phyloP scores from a whole-genome alignment of 345 rosid genomes.

The Geranium brycei region DNA sequence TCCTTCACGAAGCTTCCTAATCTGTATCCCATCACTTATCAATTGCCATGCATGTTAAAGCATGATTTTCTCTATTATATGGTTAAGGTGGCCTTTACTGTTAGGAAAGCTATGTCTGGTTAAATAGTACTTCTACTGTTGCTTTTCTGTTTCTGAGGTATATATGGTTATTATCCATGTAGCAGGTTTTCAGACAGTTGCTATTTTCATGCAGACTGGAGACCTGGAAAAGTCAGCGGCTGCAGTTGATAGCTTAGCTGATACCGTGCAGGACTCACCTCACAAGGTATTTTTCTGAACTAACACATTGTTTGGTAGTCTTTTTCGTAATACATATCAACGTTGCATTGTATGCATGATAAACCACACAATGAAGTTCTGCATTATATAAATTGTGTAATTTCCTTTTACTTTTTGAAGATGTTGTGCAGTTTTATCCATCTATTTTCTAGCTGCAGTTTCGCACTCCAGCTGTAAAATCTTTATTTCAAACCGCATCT shows the following conservation, averaged over 20 bases:
- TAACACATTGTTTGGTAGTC: neutral
- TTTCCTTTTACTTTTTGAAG: neutral
- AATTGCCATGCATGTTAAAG: too few species aligned
- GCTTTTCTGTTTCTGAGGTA: slow-evolving; percentile 62
- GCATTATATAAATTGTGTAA: too few species aligned
- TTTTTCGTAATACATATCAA: too few species aligned
- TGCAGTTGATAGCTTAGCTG: slow-evolving; percentile 25
- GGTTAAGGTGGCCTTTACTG: neutral
- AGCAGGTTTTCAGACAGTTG: slow-evolving; percentile 99
- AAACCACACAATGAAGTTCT: neutral
- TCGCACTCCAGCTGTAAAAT: neutral
- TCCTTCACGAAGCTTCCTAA: too few species aligned
- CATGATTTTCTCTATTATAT: neutral
- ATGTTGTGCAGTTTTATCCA: neutral
- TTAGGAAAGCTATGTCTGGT: slow-evolving; percentile 3
- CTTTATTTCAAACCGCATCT: neutral
- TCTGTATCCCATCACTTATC: too few species aligned
- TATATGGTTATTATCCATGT: slow-evolving; percentile 66
- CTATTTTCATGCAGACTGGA: slow-evolving; percentile 99
- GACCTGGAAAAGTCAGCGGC: slow-evolving; percentile 41
- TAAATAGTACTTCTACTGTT: slow-evolving; percentile 13
- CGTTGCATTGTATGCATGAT: too few species aligned
- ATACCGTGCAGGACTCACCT: slow-evolving; percentile 56
- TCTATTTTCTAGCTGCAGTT: neutral
- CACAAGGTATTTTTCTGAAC: slow-evolving; percentile 39